Evolutionary conservation across 2,329 filamentous ascomycete species (phyloP).

Genomic region (Fusarium falciforme): DNA sequence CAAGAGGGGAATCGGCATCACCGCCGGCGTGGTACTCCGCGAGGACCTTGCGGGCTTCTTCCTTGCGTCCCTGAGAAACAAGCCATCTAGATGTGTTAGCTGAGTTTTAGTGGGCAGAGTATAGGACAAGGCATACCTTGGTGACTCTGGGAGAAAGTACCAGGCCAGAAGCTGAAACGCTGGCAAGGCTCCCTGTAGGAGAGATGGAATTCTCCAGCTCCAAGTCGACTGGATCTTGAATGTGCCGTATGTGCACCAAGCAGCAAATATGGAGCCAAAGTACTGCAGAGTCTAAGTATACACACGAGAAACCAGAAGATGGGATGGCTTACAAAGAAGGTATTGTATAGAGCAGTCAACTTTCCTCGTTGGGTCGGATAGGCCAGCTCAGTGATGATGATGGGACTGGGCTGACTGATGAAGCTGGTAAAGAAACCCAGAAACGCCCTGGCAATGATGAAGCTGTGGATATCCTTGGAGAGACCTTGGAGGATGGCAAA

Average conservation of each 20-base stretch:
- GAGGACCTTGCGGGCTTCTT: neutral
- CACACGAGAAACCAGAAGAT: neutral
- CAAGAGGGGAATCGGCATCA: neutral
- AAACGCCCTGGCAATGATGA: neutral
- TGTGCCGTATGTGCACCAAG: conserved; percentile 20
- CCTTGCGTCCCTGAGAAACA: neutral
- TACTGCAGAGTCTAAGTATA: conserved; percentile 17
- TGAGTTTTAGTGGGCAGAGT: too few species aligned
- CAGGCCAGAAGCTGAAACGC: neutral
- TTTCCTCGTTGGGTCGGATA: neutral
- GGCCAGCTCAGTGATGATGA: neutral
- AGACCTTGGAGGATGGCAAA: neutral
- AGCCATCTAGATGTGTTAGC: neutral
- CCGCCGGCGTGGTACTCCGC: neutral
- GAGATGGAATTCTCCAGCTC: conserved; percentile 24
- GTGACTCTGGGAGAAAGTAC: neutral
- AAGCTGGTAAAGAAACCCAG: neutral
- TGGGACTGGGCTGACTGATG: neutral
- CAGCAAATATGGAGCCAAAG: conserved; percentile 14
- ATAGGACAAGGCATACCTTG: neutral
- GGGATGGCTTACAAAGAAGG: neutral
- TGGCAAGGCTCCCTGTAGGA: conserved; percentile 12
- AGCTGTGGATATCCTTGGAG: neutral
- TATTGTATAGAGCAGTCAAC: neutral
- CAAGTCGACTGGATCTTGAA: conserved; percentile 7